Conservation (phyloP, 2,329 filamentous ascomycete species). For the Colletotrichum trifolii region DNA sequence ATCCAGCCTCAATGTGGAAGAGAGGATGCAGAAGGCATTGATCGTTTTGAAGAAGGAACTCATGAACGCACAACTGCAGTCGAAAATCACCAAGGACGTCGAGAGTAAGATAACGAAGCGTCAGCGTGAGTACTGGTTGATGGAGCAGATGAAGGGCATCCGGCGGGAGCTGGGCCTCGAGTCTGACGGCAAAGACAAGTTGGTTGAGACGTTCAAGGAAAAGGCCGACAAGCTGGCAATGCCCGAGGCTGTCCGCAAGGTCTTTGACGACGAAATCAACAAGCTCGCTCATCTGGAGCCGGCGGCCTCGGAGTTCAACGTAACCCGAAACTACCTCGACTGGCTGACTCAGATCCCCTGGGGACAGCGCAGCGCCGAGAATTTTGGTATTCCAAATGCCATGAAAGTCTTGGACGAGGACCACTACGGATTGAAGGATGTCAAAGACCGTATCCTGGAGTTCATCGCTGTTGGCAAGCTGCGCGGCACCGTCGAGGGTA, state of each 20-base stretch:
- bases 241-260: slow-evolving; percentile 96
- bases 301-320: slow-evolving; percentile 97
- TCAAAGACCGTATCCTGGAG: slow-evolving; percentile 97
- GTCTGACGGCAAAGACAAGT: slow-evolving; percentile 97
- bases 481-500: slow-evolving; percentile 95
- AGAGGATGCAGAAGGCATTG: slow-evolving; percentile 90
- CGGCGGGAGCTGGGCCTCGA: slow-evolving; percentile 94
- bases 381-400: slow-evolving; percentile 94
- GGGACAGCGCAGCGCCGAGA: slow-evolving; percentile 95
- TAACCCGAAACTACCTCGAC: slow-evolving; percentile 97
- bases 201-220: slow-evolving; percentile 97
- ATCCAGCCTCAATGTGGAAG: slow-evolving; percentile 88
- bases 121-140: slow-evolving; percentile 97
- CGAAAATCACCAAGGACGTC: slow-evolving; percentile 97
- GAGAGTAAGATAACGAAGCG: slow-evolving; percentile 97
- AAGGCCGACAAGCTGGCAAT: slow-evolving; percentile 94
- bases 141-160: slow-evolving; percentile 99
- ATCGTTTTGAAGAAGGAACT: slow-evolving; percentile 97
- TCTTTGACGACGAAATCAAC: slow-evolving; percentile 98
- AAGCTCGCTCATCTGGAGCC: slow-evolving; percentile 96
- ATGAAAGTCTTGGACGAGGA: slow-evolving; percentile 93
- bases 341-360: slow-evolving; percentile 99
- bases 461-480: slow-evolving; percentile 99
- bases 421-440: slow-evolving; percentile 95
- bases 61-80: slow-evolving; percentile 97